These are phyloP conservation scores for Candida jianshihensis DNA, from an alignment of 805 yeast genomes.

Conservation along the genomic window DNA sequence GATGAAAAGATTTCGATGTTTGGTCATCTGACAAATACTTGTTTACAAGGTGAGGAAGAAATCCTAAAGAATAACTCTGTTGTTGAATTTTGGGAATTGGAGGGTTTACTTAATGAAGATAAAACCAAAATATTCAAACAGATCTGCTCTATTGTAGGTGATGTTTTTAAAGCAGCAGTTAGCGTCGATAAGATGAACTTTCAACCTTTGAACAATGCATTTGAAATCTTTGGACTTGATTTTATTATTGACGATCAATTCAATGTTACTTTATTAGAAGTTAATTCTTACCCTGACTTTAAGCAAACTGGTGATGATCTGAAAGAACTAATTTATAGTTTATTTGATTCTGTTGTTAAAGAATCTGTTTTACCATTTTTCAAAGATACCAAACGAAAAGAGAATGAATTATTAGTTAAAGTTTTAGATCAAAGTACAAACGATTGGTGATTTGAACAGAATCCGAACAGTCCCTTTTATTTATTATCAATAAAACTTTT, in stretches of 20 bases:
- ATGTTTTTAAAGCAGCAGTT: conserved; percentile 74
- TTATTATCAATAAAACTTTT: not conserved
- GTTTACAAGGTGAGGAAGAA: conserved; percentile 58
- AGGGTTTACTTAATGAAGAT: conserved; percentile 31
- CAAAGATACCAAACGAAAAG: conserved; percentile 7
- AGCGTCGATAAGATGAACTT: conserved; percentile 80
- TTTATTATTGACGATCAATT: conserved; percentile 59
- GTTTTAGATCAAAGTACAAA: conserved; percentile 33
- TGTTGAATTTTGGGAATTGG: conserved; percentile 53
- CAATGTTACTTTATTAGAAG: conserved; percentile 64
- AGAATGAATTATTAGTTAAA: conserved; percentile 24
- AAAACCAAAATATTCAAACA: conserved; percentile 41
- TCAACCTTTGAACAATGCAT: conserved; percentile 71
- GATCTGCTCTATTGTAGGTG: conserved; percentile 57
- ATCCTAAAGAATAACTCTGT: conserved; percentile 39
- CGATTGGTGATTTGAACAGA: conserved; percentile 27
- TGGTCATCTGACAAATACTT: conserved; percentile 91
- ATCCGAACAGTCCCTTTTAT: not conserved
- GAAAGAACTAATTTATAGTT: conserved; percentile 54
- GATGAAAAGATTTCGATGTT: conserved; percentile 31
- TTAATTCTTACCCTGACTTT: conserved; percentile 93
- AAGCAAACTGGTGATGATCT: conserved; percentile 86
- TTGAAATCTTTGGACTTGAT: conserved; percentile 87
- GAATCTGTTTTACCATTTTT: conserved; percentile 46
- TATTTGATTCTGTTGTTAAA: conserved; percentile 52